A percentile compares a stretch with the other conserved stretches of the same genome.
Conservation (phyloP, 441 rosid species). For the Jatropha multifida region DNA sequence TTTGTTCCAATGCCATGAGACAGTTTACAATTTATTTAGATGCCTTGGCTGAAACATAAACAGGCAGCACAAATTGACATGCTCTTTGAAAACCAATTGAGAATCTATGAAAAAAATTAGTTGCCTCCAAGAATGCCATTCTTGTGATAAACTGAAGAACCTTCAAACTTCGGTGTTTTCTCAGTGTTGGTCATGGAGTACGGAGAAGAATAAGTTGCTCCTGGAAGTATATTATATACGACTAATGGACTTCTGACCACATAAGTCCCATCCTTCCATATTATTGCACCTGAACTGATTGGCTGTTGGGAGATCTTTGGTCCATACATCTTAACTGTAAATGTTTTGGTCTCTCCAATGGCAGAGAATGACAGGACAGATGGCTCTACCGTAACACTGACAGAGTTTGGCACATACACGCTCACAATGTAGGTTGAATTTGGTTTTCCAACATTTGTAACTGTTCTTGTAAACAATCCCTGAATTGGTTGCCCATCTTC, state of each 20-base stretch:
- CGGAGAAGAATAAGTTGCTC: not conserved
- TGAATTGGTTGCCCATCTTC: slow-evolving; percentile 34
- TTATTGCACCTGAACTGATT: slow-evolving; percentile 60
- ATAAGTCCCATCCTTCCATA: slow-evolving; percentile 48
- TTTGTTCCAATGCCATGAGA: no score
- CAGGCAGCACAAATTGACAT: no score
- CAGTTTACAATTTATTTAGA: no score
- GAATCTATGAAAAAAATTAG: not conserved
- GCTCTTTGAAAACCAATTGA: no score
- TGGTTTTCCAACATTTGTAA: slow-evolving; percentile 58
- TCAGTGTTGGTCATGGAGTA: not conserved
- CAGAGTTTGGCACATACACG: slow-evolving; percentile 38
- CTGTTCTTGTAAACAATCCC: slow-evolving; percentile 50
- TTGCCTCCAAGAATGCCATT: slow-evolving; percentile 27
- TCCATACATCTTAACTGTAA: slow-evolving; percentile 39
- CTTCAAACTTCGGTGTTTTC: slow-evolving; percentile 16
- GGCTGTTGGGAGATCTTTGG: slow-evolving; percentile 30
- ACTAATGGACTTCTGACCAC: slow-evolving; percentile 60
- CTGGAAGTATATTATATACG: slow-evolving; percentile 35
- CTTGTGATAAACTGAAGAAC: slow-evolving; percentile 28
- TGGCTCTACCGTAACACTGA: slow-evolving; percentile 52
- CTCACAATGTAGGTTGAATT: slow-evolving; percentile 38
- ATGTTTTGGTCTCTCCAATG: slow-evolving; percentile 49
- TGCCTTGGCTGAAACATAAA: no score
- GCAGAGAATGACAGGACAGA: slow-evolving; percentile 43